Percentiles rank a stretch among this genome's conserved stretches.
Evolutionary conservation across 225 moss, liverwort and hornwort genomes (phyloP).

Genomic region (Physcomitrellopsis africana): DNA sequence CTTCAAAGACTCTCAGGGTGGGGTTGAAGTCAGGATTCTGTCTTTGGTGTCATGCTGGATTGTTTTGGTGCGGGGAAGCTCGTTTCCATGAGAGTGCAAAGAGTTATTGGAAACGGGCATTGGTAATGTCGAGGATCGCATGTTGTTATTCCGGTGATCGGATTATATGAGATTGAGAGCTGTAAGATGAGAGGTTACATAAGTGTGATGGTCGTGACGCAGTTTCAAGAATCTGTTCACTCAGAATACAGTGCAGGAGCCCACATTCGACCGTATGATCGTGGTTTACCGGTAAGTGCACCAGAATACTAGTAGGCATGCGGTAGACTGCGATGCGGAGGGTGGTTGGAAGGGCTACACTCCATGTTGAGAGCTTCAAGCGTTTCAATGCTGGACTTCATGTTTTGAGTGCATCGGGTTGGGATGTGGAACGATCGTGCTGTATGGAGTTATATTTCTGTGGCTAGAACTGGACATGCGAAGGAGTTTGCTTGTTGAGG

Average conservation of each 20-base stretch:
- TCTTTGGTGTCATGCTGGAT: background rate
- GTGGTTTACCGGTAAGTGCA: constrained; percentile 59
- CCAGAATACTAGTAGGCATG: constrained; percentile 7
- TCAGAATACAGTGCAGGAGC: constrained; percentile 72
- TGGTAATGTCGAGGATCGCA: constrained; percentile 17
- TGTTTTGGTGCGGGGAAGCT: background rate
- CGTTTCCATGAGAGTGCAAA: background rate
- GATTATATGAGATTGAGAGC: constrained; percentile 24
- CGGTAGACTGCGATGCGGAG: constrained; percentile 2
- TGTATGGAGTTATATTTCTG: background rate
- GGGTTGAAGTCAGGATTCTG: constrained; percentile 12
- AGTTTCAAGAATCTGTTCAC: constrained; percentile 72
- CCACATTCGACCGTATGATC: constrained; percentile 72
- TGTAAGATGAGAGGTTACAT: background rate
- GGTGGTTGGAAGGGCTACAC: background rate
- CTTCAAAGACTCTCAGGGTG: background rate
- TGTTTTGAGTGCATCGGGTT: constrained; percentile 8
- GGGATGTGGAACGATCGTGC: background rate
- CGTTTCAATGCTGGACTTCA: constrained; percentile 14
- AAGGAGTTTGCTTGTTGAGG: background rate
- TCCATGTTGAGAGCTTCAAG: constrained; percentile 21
- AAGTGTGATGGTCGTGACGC: constrained; percentile 28
- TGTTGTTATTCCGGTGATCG: constrained; percentile 11
- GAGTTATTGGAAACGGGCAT: constrained; percentile 1
- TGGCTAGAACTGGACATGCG: background rate